Evolutionary conservation across 805 yeast genomes (phyloP), one percentile per base, ranked within the genome.

Genomic region (Lachancea quebecensis): DNA sequence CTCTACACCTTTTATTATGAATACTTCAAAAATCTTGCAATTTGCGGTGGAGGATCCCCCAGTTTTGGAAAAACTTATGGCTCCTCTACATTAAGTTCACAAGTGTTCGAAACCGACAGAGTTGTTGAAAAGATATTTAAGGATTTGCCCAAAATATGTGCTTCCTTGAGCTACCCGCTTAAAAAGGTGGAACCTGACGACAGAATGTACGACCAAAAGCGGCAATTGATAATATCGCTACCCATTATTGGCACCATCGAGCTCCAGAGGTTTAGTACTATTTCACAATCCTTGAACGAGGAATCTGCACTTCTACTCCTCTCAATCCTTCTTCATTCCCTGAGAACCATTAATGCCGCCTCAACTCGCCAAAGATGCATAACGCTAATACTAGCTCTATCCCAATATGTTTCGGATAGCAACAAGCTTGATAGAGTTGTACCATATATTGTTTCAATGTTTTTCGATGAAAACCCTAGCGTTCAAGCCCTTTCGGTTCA

Each of bases 341-440:
- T 65, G 7, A 41, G 66, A 42, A 57, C 52, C 39, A 21, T 61
- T 8, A 47, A 37, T 4, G 49, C 56, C 8, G 47, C 52, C 6
- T 42, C 42, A 1, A 50, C 52, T 4, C 55, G 58, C 39, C 36
- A 52, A 10, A 77, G 78, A 55, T 91, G 90, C 1, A 73, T 95
- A 50, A 93, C 88, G 56, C 64, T 90, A 50, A 74, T 93, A 0
- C 61, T 86, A 8, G 85, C 87, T 0, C 70, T 91, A 15, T 78
- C 91, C 1, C 95, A 86, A 56, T 75, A 78, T 46, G 69, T 88
- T 1, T 76, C 78, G 18, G 98, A 93, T 59, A 95, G 85, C 46
- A 81, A 81, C 12, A 91, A 89, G 59, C 68, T 93, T 34, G 97
- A 93, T 60, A 66, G 97, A 38, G 79, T 88, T 29, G 62, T 93